Percentiles rank a stretch among this genome's conserved stretches.
These are phyloP conservation scores for Melaleuca quinquenervia DNA, from an alignment of 345 rosid species.

Conservation along the genomic window DNA sequence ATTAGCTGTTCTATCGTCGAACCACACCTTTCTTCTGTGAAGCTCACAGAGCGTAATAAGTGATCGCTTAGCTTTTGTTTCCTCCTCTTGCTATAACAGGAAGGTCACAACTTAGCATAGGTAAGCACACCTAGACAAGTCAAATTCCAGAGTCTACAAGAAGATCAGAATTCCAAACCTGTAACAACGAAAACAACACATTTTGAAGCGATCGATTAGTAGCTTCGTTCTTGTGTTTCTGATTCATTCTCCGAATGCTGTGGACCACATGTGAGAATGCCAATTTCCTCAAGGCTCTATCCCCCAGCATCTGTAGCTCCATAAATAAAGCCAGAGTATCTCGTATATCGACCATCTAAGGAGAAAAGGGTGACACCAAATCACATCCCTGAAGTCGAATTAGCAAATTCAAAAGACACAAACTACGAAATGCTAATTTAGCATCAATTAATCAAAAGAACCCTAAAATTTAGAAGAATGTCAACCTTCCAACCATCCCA, in stretches of 20 bases:
- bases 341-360: slow-evolving; percentile 58
- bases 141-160: background rate
- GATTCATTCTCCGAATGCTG: slow-evolving; percentile 67
- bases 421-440: background rate
- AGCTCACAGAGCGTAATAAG: slow-evolving; percentile 69
- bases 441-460: background rate
- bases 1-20: slow-evolving; percentile 83
- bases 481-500: background rate
- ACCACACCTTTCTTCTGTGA: slow-evolving; percentile 79
- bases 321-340: slow-evolving; percentile 64
- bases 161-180: slow-evolving; percentile 26
- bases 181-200: slow-evolving; percentile 52
- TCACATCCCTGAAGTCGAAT: background rate
- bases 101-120: background rate
- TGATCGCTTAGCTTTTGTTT: slow-evolving; percentile 61
- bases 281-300: slow-evolving; percentile 57
- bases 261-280: slow-evolving; percentile 78
- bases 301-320: slow-evolving; percentile 79
- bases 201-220: slow-evolving; percentile 73
- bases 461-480: background rate
- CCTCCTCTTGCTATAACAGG: slow-evolving; percentile 60
- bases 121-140: background rate
- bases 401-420: background rate
- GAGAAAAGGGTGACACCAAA: slow-evolving; percentile 2
- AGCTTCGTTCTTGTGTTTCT: slow-evolving; percentile 61